Conservation (phyloP, 495 filamentous ascomycete genomes). For the Melanomma pulvis-pyrius region DNA sequence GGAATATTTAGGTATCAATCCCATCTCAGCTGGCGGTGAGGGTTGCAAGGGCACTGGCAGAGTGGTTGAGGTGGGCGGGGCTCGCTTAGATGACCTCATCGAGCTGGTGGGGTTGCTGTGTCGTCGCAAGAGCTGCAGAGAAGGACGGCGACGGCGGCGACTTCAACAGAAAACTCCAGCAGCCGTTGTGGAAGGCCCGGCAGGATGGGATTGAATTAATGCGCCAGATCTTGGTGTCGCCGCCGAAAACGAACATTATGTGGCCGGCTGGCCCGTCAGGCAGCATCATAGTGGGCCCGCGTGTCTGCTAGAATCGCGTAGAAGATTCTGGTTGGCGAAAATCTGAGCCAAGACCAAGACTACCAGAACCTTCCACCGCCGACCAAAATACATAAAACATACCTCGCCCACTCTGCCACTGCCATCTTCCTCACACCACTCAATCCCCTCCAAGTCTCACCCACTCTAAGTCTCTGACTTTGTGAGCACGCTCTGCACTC, state of each 20-base stretch:
- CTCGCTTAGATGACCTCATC: conserved; percentile 11
- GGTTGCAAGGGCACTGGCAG: too few relatives aligned
- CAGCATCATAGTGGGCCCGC: conserved; percentile 18
- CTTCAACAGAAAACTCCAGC: too few relatives aligned
- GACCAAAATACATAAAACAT: conserved; percentile 22
- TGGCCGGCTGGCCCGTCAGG: conserved; percentile 16
- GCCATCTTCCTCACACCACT: conserved; percentile 2
- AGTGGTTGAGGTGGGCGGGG: background rate
- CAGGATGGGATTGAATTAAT: background rate
- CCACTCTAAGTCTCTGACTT: conserved; percentile 20
- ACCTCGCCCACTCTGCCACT: background rate
- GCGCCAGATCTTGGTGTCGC: background rate
- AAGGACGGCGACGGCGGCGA: too few relatives aligned
- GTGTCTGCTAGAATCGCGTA: conserved; percentile 23
- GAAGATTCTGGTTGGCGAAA: conserved; percentile 29
- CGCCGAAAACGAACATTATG: conserved; percentile 13
- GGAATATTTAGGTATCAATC: too few relatives aligned
- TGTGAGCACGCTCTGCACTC: conserved; percentile 17
- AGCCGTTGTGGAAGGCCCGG: background rate
- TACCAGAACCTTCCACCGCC: conserved; percentile 32
- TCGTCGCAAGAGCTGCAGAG: background rate
- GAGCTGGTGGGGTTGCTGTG: conserved; percentile 4
- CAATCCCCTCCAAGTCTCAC: conserved; percentile 12
- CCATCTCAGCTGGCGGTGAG: too few relatives aligned
- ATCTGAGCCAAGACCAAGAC: conserved; percentile 31